Conservation (phyloP, 768 basidiomycete species). For the Strobilomyces dryophilus region DNA sequence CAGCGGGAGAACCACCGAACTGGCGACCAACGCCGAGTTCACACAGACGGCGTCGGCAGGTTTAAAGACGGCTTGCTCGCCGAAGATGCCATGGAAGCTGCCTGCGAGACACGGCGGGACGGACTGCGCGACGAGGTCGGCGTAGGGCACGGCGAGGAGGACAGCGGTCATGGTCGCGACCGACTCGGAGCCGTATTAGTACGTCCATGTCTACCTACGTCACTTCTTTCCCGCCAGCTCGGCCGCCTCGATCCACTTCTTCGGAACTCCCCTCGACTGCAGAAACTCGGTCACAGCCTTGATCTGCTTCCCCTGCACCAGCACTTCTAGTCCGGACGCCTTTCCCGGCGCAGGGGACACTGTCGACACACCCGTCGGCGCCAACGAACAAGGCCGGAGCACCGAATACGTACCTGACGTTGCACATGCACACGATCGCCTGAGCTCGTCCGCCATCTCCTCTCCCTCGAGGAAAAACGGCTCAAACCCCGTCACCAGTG, state of each 20-base stretch:
- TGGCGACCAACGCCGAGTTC: background rate
- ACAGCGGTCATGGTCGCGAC: constrained; percentile 2
- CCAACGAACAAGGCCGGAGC: background rate
- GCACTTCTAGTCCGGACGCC: constrained; percentile 58
- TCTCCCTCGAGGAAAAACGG: constrained; percentile 67
- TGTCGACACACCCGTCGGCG: constrained; percentile 21
- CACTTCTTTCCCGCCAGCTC: constrained; percentile 46
- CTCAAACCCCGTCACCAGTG: constrained; percentile 77
- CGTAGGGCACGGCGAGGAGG: constrained; percentile 23
- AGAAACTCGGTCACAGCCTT: constrained; percentile 65
- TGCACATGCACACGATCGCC: constrained; percentile 71
- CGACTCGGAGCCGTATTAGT: no score
- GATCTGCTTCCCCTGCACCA: constrained; percentile 83
- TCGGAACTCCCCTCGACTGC: constrained; percentile 67
- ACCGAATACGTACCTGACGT: constrained; percentile 56
- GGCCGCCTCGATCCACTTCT: constrained; percentile 67
- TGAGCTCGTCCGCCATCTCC: constrained; percentile 73
- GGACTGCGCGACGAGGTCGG: constrained; percentile 10
- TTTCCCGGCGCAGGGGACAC: constrained; percentile 62
- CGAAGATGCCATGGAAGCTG: constrained; percentile 55
- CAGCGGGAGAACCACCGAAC: constrained; percentile 18
- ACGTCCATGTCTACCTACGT: background rate
- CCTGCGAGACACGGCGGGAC: constrained; percentile 41
- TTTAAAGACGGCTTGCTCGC: constrained; percentile 48
- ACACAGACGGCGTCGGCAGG: constrained; percentile 40